Percentiles rank a stretch among this genome's conserved stretches.
These are phyloP conservation scores for Daldinia concentrica DNA, from an alignment of 495 filamentous ascomycete species.

Conservation along the genomic window DNA sequence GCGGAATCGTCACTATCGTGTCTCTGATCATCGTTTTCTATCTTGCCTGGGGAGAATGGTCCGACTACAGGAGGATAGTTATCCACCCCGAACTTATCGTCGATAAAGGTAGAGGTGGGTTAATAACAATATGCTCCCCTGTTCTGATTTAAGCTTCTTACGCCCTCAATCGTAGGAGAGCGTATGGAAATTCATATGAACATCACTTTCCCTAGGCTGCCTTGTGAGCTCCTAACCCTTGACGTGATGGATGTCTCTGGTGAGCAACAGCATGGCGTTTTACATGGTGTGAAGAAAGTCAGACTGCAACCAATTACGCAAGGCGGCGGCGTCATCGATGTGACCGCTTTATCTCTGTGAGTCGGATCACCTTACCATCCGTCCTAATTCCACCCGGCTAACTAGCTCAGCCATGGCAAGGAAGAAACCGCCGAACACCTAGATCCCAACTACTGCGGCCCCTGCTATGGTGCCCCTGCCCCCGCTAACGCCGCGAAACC, in stretches of 20 bases:
- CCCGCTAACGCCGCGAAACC: conserved; percentile 73
- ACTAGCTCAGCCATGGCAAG: conserved; percentile 58
- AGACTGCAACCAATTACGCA: conserved; percentile 75
- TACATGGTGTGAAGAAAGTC: conserved; percentile 90
- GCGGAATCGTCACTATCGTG: conserved; percentile 91
- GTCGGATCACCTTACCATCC: conserved; percentile 36
- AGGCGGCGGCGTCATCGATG: conserved; percentile 81
- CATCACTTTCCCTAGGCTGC: conserved; percentile 92
- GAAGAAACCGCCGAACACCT: conserved; percentile 81
- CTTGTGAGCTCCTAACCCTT: conserved; percentile 93
- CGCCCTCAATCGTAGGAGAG: conserved; percentile 67
- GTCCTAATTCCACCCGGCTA: conserved; percentile 7
- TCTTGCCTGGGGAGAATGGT: conserved; percentile 94
- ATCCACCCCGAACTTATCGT: conserved; percentile 94
- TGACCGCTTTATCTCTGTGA: conserved; percentile 77
- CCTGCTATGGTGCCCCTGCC: conserved; percentile 85
- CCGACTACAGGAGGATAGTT: conserved; percentile 85
- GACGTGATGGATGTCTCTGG: conserved; percentile 99
- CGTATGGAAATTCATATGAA: conserved; percentile 99
- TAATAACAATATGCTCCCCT: conserved; percentile 14
- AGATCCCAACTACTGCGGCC: conserved; percentile 90
- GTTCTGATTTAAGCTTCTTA: conserved; percentile 32
- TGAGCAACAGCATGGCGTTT: conserved; percentile 91
- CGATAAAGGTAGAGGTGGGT: conserved; percentile 91
- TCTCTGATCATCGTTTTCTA: conserved; percentile 87